A percentile compares a stretch with the other conserved stretches of the same genome.
These are phyloP conservation scores for Terfezia boudieri DNA, from an alignment of 495 filamentous ascomycete genomes.

Conservation along the genomic window DNA sequence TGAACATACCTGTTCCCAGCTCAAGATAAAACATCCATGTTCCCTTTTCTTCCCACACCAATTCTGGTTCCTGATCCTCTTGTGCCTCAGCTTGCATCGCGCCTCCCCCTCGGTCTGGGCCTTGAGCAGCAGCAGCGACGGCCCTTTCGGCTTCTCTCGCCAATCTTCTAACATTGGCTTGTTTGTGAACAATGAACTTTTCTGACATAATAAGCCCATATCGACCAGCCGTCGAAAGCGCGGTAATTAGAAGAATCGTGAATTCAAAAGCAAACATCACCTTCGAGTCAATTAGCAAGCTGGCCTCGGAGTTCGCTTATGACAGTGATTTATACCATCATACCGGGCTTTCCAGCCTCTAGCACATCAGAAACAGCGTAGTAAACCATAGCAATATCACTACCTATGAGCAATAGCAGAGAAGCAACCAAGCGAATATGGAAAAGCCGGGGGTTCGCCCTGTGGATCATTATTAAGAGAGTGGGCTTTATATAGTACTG, in stretches of 20 bases:
- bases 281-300: background rate
- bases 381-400: conserved; percentile 51
- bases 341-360: conserved; percentile 65
- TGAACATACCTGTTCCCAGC: conserved; percentile 42
- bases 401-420: conserved; percentile 49
- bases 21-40: conserved; percentile 83
- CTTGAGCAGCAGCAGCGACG: conserved; percentile 28
- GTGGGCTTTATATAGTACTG: too few species aligned
- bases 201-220: conserved; percentile 67
- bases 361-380: conserved; percentile 70
- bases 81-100: conserved; percentile 10
- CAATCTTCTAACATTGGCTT: conserved; percentile 43
- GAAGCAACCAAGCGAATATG: conserved; percentile 63
- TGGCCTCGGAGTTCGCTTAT: background rate
- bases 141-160: conserved; percentile 37
- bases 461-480: background rate
- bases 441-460: conserved; percentile 65
- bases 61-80: conserved; percentile 68
- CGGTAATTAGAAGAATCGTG: conserved; percentile 58
- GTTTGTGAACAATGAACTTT: conserved; percentile 38
- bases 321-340: conserved; percentile 42
- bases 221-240: conserved; percentile 51
- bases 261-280: conserved; percentile 98
- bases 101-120: conserved; percentile 22
- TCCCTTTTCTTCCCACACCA: conserved; percentile 91